A percentile compares a stretch with the other conserved stretches of the same genome.
phyloP scores from a whole-genome alignment of 2,329 filamentous ascomycete genomes.

The Exophiala calicioides region DNA sequence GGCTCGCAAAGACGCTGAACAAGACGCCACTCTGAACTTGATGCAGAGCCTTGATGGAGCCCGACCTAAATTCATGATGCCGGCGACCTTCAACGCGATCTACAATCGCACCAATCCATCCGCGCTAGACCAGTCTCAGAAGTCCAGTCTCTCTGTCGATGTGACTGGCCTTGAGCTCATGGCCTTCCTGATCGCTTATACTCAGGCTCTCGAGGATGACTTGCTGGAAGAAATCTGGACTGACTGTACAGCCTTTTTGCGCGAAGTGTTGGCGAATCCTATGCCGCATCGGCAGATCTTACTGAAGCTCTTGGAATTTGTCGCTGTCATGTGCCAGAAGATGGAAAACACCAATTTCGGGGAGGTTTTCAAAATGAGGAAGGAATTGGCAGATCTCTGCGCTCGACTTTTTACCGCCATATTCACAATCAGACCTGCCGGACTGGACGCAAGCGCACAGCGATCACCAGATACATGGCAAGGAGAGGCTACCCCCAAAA shows the following conservation, averaged over 20 bases:
- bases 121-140: conserved; percentile 74
- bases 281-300: conserved; percentile 92
- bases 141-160: conserved; percentile 85
- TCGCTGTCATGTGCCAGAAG: conserved; percentile 86
- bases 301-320: conserved; percentile 82
- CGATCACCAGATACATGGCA: conserved; percentile 1
- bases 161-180: conserved; percentile 82
- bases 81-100: conserved; percentile 91
- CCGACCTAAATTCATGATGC: conserved; percentile 85
- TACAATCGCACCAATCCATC: conserved; percentile 89
- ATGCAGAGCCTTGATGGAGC: conserved; percentile 90
- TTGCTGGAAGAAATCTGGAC: conserved; percentile 98
- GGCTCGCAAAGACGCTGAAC: conserved; percentile 51
- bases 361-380: conserved; percentile 87
- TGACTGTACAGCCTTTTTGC: conserved; percentile 87
- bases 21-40: conserved; percentile 70
- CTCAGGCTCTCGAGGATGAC: conserved; percentile 87
- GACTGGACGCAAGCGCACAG: conserved; percentile 57
- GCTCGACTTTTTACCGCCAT: conserved; percentile 85
- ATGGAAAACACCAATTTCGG: conserved; percentile 98
- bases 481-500: conserved; percentile 32
- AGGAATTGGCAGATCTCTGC: conserved; percentile 87
- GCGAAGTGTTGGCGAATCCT: conserved; percentile 87
- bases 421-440: conserved; percentile 83
- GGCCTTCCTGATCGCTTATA: conserved; percentile 87